Evolutionary conservation across 192 early-diverging fungal genomes (phyloP), one percentile per base, ranked within the genome.

Genomic region (Podila clonocystis): DNA sequence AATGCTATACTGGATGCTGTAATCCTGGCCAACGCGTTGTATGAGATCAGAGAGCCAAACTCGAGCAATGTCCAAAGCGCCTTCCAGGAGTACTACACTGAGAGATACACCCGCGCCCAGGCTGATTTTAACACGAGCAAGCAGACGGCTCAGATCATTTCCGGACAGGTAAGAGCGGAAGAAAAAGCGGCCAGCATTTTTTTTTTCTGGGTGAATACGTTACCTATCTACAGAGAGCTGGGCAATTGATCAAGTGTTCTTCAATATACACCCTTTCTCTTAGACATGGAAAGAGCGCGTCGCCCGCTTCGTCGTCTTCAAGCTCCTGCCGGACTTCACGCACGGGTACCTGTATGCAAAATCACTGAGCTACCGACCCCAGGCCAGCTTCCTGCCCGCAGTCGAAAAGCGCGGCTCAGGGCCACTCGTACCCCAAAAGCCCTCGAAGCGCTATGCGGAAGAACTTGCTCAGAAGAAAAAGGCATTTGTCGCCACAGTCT

Each of bases 1-100:
- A 78, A 67, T 24, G 68, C 68, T 1, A 71, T 78, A 50, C 63
- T 67, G 2, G 75, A 71, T 30, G 75, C 68, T 3, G 68, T 57
- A 0, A 58, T 77, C 22, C 50, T 71, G 12, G 48, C 75, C 58
- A 71, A 78, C 12, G 60, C 68, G 20, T 30, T 78, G 17, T 70
- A 50, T 20, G 52, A 66, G 11, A 48, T 78, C 22, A 31, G 20
- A 4, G 58, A 66, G 15, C 0, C 13, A 5, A 48, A 20, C 11
- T 1, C 31, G 15, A 30, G 71, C n/a, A 67, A 62, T n/a, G 61
- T 78, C 64, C 57, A 17, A 11, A 58, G 58, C 4, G 69, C 65
- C 9, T 67, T 78, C 50, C 8, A 65, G 9, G 49, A 49, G 5
- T 78, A 78, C 31, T 62, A 58, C 13, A 26, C 50, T 8, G 64